phyloP scores from a whole-genome alignment of 169 alveolate species.

The Eimeria acervulina region DNA sequence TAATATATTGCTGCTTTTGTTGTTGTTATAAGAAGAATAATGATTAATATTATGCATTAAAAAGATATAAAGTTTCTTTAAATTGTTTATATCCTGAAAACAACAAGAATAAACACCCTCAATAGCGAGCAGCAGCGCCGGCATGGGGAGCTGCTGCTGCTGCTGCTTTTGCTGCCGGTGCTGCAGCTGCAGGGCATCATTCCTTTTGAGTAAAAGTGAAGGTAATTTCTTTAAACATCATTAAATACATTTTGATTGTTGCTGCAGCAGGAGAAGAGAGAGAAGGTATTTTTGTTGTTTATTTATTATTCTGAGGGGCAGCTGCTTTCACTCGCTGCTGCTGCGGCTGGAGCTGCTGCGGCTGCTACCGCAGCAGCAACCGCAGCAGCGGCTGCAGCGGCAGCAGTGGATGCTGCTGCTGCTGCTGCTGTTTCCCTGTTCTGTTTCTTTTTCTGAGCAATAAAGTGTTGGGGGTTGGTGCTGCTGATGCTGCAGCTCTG shows the following conservation, averaged over 20 bases:
- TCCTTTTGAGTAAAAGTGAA: no score
- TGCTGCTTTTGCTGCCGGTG: neutral
- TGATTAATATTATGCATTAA: neutral
- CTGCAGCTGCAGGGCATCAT: neutral
- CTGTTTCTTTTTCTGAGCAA: neutral
- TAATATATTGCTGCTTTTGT: no score
- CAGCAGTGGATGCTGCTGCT: slow-evolving; percentile 30
- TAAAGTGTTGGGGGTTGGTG: neutral
- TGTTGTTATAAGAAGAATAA: no score
- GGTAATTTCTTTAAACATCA: neutral
- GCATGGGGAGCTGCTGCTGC: neutral
- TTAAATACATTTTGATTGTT: neutral
- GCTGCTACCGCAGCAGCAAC: slow-evolving; percentile 14
- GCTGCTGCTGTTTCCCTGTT: slow-evolving; percentile 5
- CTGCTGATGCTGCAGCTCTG: slow-evolving; percentile 40
- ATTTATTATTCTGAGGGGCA: no score
- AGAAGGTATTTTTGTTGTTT: no score
- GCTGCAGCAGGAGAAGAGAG: neutral
- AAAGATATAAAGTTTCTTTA: neutral
- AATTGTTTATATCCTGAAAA: neutral
- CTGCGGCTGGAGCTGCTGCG: slow-evolving; percentile 24
- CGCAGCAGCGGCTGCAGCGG: slow-evolving; percentile 9
- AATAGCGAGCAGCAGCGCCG: no score
- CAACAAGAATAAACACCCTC: neutral
- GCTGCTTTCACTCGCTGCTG: no score